Evolutionary conservation across 805 yeast genomes (phyloP).

Genomic region (Clavispora phyllophila): DNA sequence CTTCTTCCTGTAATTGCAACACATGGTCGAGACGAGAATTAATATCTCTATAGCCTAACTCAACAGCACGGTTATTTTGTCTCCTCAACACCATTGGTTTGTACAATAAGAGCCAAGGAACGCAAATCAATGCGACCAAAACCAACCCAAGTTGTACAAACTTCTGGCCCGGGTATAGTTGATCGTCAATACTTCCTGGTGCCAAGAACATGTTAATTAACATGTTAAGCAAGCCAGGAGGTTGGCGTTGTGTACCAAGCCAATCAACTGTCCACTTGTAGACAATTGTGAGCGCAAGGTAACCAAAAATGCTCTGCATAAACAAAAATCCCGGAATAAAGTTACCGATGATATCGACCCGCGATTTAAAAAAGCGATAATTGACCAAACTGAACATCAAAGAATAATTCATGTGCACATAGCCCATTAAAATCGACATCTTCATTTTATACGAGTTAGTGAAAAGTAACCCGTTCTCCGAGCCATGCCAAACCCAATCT

Average conservation of each 20-base stretch:
- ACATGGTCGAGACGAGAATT: conserved; percentile 26
- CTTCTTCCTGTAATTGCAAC: conserved; percentile 39
- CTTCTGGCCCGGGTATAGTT: conserved; percentile 61
- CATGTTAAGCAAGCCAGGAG: conserved; percentile 73
- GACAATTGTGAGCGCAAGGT: conserved; percentile 57
- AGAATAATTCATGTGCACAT: conserved; percentile 69
- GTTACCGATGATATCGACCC: conserved; percentile 65
- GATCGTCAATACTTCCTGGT: conserved; percentile 66
- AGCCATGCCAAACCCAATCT: conserved; percentile 77
- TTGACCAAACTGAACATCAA: conserved; percentile 64
- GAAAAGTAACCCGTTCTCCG: conserved; percentile 65
- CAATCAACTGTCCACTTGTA: conserved; percentile 75
- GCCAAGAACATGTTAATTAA: conserved; percentile 70
- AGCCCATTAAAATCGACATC: conserved; percentile 70
- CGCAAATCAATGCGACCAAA: conserved; percentile 57
- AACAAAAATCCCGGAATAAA: conserved; percentile 69
- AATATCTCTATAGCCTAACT: conserved; percentile 35
- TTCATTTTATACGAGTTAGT: conserved; percentile 77
- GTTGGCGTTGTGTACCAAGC: conserved; percentile 55
- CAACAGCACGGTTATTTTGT: conserved; percentile 24
- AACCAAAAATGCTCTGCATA: conserved; percentile 75
- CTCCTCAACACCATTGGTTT: conserved; percentile 53
- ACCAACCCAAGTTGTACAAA: conserved; percentile 54
- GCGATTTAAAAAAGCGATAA: conserved; percentile 50
- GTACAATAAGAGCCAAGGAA: conserved; percentile 66